Base-by-base conservation (phyloP, 2,329 filamentous ascomycete genomes). In the Lomentospora prolificans region DNA sequence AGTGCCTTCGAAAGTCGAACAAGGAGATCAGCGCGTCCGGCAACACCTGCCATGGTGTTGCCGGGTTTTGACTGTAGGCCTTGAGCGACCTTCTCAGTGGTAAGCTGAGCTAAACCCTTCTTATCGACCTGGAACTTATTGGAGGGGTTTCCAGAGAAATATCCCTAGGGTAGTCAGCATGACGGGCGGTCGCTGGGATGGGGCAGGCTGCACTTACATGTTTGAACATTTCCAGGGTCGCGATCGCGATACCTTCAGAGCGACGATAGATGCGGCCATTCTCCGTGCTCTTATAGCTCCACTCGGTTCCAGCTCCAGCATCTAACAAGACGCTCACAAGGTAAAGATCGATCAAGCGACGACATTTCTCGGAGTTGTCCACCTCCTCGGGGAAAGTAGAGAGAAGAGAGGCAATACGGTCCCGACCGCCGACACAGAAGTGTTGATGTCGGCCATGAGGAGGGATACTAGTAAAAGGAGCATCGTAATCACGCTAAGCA, bases 61-160 rank as follows among this genome's bases (percentile, higher is more conserved):
- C 81, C 76, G 1, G 88, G 84, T 1, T 81, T 82, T 55, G 94
- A 91, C 69, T 99, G 94, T 67, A 99, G 77, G 10, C 89, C 94
- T 60, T 83, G 85, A 9, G 86, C 86, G 65, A 99, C 78, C 58
- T 81, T 77, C 30, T 90, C 84, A 9, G 86, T 77, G 0, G 87
- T 94, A 57, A 97, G 71, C 57, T 76, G 82, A 63, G 81, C 83
- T 61, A 99, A 75, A 0, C 86, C 94, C 4, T 82, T 82, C 60
- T 86, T 90, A 72, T 99, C 92, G 27, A 97, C 94, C 69, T 95
- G 91, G 65, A 84, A 89, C 53, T 90, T 90, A 70, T 96, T 90
- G 57, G 73, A 78, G 2, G 82, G 76, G 66, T 92, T 82, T 69
- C 90, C 88, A 61, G 90, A 96, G 72, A 97, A 97, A 31, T 89